Percentiles rank a stretch among this genome's conserved stretches.
Evolutionary conservation across 768 basidiomycete species (phyloP).

Genomic region (Mycena galopus): DNA sequence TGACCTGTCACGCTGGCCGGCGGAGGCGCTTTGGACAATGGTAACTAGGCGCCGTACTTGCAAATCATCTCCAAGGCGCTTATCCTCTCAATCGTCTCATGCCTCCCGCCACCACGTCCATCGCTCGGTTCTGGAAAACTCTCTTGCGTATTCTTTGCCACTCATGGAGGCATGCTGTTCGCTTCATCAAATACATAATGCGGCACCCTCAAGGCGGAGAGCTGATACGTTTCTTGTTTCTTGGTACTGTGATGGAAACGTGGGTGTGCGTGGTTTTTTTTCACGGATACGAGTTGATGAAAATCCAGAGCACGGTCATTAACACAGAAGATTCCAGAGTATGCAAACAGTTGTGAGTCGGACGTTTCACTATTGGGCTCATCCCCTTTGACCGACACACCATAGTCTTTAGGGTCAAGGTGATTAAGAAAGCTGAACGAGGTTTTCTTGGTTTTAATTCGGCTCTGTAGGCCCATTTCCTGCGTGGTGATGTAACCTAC

Average conservation of each 20-base stretch:
- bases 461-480: neutral
- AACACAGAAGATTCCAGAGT: conserved; percentile 8
- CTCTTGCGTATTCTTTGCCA: neutral
- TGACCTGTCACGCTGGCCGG: too few relatives aligned
- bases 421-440: neutral
- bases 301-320: conserved; percentile 2
- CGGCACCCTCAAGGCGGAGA: conserved; percentile 20
- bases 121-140: neutral
- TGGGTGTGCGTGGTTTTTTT: too few relatives aligned
- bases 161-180: neutral
- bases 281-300: too few relatives aligned
- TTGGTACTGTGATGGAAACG: conserved; percentile 19
- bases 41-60: too few relatives aligned
- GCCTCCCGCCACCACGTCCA: conserved; percentile 1
- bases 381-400: neutral
- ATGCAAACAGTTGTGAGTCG: conserved; percentile 9
- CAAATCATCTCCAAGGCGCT: too few relatives aligned
- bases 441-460: neutral
- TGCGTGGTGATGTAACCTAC: neutral
- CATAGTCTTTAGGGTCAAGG: conserved; percentile 14
- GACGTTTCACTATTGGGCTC: neutral
- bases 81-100: neutral
- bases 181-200: conserved; percentile 11
- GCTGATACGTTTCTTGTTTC: conserved; percentile 16
- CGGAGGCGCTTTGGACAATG: too few relatives aligned